Base-by-base conservation (phyloP, 1,284 basidiomycete genomes). In the Pseudozyma sp. region DNA sequence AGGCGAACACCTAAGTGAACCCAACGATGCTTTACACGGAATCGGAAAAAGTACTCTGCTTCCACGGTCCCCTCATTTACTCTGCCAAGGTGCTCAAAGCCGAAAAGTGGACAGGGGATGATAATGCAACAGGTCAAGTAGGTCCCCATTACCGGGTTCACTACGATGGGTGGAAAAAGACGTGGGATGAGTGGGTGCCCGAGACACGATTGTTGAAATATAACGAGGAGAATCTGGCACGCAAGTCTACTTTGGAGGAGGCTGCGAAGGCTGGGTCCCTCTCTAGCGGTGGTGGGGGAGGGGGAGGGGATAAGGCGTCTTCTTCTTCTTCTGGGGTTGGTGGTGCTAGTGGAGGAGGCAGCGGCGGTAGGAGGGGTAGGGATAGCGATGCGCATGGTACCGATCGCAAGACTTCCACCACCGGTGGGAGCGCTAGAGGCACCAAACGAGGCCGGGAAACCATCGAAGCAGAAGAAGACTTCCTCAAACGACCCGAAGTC, bases 141-240 rank as follows among this genome's bases (percentile, higher is more conserved):
- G 94, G 94, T 1, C 90, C 90, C 6, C 93, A 97, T 80, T 99
- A 94, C 86, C 91, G 93, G 73, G 95, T 99, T 25, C 97, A 99
- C 86, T 99, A 99, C 88, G 95, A 97, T 85, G 97, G 97, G 5
- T 99, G 97, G 97, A 99, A 98, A 86, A 93, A 95, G 86, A 95
- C 93, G 91, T 98, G 96, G 96, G 96, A 98, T 87, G 96, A 99
- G 88, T 98, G 94, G 94, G 96, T 98, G 0, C 92, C 93, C 1
- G 89, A 90, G 47, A 86, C 86, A 18, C 91, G 97, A 5, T 87
- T 98, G 51, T 88, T 98, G 61, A 98, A 98, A 86, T 88, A 89
- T 80, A 94, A 92, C 82, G 94, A 97, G 70, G 88, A 89, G 48
- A 96, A 95, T 77, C 87, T 96, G 44, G 88, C 89, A n/a, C 88